Evolutionary conservation across 2,329 filamentous ascomycete genomes (phyloP).

Genomic region (Ophiostoma quercus): DNA sequence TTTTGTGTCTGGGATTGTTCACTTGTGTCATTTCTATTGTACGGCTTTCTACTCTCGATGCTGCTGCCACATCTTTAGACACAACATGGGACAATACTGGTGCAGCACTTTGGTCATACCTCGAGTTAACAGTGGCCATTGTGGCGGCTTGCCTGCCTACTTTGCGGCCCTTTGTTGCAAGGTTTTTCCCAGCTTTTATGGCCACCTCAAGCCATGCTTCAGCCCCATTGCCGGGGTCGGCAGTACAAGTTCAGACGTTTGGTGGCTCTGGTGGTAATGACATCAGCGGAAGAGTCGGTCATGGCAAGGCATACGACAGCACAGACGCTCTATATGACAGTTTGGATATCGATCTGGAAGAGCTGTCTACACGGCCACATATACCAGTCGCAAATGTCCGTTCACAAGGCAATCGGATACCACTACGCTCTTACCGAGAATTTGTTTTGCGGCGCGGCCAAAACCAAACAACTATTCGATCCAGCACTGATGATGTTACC

Average conservation of each 20-base stretch:
- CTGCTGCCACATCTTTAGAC: background rate
- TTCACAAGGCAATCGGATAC: background rate
- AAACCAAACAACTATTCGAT: background rate
- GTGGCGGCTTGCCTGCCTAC: background rate
- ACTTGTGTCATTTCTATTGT: no score
- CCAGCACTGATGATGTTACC: background rate
- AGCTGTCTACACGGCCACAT: background rate
- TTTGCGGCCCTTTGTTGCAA: background rate
- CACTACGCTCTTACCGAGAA: background rate
- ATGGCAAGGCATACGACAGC: background rate
- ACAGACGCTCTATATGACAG: background rate
- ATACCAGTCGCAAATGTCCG: background rate
- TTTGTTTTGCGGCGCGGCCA: background rate
- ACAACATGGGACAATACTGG: background rate
- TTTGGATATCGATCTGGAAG: background rate
- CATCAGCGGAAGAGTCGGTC: background rate
- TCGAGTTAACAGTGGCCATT: background rate
- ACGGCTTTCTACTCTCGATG: background rate
- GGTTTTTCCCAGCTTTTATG: background rate
- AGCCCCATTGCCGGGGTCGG: no score
- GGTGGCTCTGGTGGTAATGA: background rate
- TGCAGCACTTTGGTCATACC: background rate
- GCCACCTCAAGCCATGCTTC: background rate
- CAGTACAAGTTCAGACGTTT: background rate
- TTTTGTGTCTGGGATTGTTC: no score